phyloP scores from a whole-genome alignment of 164 flowering plant genomes.

The Magnolia officinalis region DNA sequence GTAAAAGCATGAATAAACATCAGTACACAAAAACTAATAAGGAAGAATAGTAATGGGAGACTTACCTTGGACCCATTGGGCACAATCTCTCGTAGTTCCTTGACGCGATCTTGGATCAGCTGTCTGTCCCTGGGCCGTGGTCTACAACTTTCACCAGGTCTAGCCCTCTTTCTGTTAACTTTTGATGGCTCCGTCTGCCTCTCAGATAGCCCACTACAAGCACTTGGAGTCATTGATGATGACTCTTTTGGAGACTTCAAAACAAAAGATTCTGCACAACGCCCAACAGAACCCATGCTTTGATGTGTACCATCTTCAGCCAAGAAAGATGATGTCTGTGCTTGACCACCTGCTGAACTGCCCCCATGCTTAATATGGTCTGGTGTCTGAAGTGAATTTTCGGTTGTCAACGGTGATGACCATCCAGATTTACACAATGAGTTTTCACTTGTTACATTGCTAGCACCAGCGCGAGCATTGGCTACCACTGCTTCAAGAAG shows the following conservation, averaged over 20 bases:
- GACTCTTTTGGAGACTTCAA: slow-evolving; percentile 26
- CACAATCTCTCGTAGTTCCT: slow-evolving; percentile 76
- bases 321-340: not conserved
- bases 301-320: not conserved
- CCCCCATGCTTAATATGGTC: not conserved
- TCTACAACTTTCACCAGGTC: slow-evolving; percentile 36
- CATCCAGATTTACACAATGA: slow-evolving; percentile 8
- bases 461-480: slow-evolving; percentile 9
- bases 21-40: not conserved
- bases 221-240: slow-evolving; percentile 30
- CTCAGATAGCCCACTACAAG: slow-evolving; percentile 19
- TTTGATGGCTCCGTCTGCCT: slow-evolving; percentile 31
- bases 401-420: slow-evolving; percentile 3
- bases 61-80: slow-evolving; percentile 73
- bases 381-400: not conserved
- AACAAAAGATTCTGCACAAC: not conserved
- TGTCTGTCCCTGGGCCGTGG: slow-evolving; percentile 91
- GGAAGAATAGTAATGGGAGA: not conserved
- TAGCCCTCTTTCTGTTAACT: slow-evolving; percentile 38
- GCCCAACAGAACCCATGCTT: slow-evolving; percentile 1
- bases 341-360: slow-evolving; percentile 2
- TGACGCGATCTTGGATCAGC: slow-evolving; percentile 81
- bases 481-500: slow-evolving; percentile 52
- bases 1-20: not conserved
- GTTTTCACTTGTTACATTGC: not conserved